Percentiles rank a stretch among this genome's conserved stretches.
These are phyloP conservation scores for Cytospora paraplurivora DNA, from an alignment of 2,329 filamentous ascomycete species.

Conservation along the genomic window DNA sequence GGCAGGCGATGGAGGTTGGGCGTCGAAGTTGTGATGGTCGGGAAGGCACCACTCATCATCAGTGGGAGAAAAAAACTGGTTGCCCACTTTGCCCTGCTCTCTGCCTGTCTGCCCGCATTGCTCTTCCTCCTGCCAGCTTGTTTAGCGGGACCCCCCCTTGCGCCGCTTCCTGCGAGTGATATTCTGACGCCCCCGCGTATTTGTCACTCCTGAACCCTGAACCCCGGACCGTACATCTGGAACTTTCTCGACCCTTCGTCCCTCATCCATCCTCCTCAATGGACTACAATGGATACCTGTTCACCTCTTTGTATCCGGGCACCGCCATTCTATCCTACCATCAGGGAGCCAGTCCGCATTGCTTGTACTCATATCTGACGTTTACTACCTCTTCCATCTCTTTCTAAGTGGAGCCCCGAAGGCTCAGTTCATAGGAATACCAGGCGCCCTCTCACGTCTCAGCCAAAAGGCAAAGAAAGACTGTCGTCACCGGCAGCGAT, in stretches of 20 bases:
- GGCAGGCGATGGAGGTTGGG: slow-evolving; percentile 1
- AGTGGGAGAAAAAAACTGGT: slow-evolving; percentile 20
- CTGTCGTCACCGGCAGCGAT: neutral
- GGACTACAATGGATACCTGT: no score
- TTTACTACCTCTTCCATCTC: no score
- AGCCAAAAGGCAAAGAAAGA: neutral
- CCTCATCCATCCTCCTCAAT: neutral
- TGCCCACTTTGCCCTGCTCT: slow-evolving; percentile 13
- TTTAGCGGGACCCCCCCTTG: neutral
- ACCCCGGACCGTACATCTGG: neutral
- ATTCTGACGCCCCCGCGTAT: neutral
- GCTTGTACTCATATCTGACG: no score
- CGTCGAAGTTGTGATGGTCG: neutral
- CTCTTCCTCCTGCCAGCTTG: neutral
- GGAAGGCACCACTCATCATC: neutral
- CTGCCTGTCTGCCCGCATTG: slow-evolving; percentile 10
- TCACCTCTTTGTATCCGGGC: no score
- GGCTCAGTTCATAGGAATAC: no score
- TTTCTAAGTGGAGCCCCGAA: no score
- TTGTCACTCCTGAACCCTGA: neutral
- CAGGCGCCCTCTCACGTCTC: neutral
- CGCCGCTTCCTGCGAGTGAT: neutral
- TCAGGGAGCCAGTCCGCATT: no score
- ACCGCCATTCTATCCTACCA: no score
- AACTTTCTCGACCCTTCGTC: neutral